Base-by-base conservation (phyloP, 176 grass and related monocot species). In the Eleusine coracana region DNA sequence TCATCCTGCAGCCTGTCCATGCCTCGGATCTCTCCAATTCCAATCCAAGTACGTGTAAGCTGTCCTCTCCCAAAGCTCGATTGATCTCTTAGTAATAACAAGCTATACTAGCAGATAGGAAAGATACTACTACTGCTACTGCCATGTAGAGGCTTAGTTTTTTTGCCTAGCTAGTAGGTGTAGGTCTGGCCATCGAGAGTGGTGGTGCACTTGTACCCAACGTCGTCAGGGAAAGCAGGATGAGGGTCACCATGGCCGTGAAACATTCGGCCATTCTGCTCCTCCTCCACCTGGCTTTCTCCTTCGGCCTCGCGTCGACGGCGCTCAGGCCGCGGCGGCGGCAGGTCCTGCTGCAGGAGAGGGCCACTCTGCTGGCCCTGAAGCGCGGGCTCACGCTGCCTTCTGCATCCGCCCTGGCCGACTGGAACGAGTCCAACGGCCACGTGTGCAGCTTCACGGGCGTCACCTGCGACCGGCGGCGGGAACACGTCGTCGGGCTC, bases 341-440 rank as follows among this genome's bases (percentile, higher is more conserved):
- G 18, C 73, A 18, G 16, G 59, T 11, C 14, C 81, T 91, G 18
- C 54, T 73, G 21, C 85, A 51, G 39, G 96, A 95, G 61, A 98
- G 82, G 51, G 81, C 82, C 10, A 71, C 85, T 2, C 92, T 98
- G 4, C 77, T 98, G 38, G 71, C 87, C n/a, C 88, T 98, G 76
- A 98, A 91, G 72, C 81, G 36, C 37, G 63, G 50, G 6, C 34
- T 94, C 37, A 81, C 54, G 7, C 28, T 63, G 73, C 76, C 81
- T 13, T 34, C 85, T 7, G 81, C 83, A 55, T 40, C 46, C 11
- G 54, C 65, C 1, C 82, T 98, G 61, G 39, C 68, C 13, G 83
- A 95, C 85, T 98, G 96, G 96, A 93, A 95, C 20, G 85, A 83
- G 48, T 88, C 92, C 84, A 93, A 79, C 69, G 20, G 4, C 54